These are phyloP conservation scores for Didymella exigua DNA, from an alignment of 2,329 filamentous ascomycete species.

Conservation along the genomic window DNA sequence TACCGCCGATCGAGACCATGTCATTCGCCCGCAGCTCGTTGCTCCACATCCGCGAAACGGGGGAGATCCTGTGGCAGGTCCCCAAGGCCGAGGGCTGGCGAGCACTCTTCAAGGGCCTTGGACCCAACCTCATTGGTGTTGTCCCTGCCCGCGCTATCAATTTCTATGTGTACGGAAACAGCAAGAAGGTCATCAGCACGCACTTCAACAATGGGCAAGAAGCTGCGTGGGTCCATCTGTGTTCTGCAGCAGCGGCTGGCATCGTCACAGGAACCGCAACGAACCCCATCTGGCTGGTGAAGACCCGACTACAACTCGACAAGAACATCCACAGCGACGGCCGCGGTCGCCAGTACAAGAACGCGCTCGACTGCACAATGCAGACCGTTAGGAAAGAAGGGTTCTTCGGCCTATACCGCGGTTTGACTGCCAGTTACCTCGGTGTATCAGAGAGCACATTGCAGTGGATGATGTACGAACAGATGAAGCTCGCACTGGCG, in stretches of 20 bases:
- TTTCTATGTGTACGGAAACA: conserved; percentile 92
- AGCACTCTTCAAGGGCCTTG: conserved; percentile 90
- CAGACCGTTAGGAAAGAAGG: conserved; percentile 84
- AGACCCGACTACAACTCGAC: conserved; percentile 90
- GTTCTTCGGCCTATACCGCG: conserved; percentile 81
- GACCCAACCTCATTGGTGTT: conserved; percentile 86
- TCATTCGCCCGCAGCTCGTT: conserved; percentile 69
- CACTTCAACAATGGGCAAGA: conserved; percentile 74
- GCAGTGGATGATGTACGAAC: conserved; percentile 94
- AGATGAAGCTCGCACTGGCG: conserved; percentile 78
- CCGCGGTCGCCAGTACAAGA: conserved; percentile 75
- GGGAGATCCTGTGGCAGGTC: conserved; percentile 82
- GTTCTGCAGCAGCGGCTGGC: conserved; percentile 76
- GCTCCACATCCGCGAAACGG: conserved; percentile 82
- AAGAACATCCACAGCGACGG: conserved; percentile 72
- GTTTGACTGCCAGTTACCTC: conserved; percentile 88
- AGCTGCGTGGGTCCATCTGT: conserved; percentile 76
- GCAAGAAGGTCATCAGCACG: conserved; percentile 79
- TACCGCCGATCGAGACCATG: conserved; percentile 61
- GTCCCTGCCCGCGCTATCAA: conserved; percentile 90
- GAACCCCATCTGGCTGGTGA: conserved; percentile 96
- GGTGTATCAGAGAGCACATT: conserved; percentile 88
- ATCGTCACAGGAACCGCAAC: conserved; percentile 88
- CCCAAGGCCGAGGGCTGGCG: conserved; percentile 81
- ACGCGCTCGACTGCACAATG: conserved; percentile 84